Conservation (phyloP, 768 basidiomycete genomes). For the Lactifluus piperatus region DNA sequence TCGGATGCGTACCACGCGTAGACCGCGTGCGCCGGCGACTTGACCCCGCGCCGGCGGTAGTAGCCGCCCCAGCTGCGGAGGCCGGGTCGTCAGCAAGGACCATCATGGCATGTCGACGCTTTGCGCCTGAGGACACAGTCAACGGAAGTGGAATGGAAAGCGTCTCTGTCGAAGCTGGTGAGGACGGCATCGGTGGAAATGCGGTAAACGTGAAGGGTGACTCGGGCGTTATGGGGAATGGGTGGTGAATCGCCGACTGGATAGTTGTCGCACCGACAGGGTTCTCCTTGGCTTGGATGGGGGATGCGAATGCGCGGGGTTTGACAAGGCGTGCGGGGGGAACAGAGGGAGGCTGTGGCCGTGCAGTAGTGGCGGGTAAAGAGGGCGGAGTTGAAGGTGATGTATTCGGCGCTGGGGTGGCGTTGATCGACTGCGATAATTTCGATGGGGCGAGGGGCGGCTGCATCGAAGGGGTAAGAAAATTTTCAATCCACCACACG, state of each 20-base stretch:
- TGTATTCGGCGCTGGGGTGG: constrained; percentile 15
- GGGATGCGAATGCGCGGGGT: constrained; percentile 17
- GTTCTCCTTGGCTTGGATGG: constrained; percentile 12
- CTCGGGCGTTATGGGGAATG: constrained; percentile 17
- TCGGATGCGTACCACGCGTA: constrained; percentile 31
- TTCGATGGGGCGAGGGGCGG: constrained; percentile 31
- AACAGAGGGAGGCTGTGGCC: constrained; percentile 14
- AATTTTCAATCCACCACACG: not conserved
- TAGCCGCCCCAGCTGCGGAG: constrained; percentile 27
- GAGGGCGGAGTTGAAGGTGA: constrained; percentile 25
- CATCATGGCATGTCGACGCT: constrained; percentile 73
- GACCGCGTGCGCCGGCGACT: constrained; percentile 51
- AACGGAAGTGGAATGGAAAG: constrained; percentile 17
- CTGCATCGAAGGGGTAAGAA: constrained; percentile 24
- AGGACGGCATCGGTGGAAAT: constrained; percentile 6
- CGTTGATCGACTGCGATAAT: constrained; percentile 18
- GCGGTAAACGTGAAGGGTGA: constrained; percentile 26
- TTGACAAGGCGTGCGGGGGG: constrained; percentile 18
- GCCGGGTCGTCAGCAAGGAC: constrained; percentile 55
- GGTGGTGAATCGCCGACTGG: not conserved
- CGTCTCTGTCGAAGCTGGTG: constrained; percentile 24
- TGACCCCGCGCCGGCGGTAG: constrained; percentile 30
- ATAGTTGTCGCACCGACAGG: not conserved
- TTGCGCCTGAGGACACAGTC: constrained; percentile 45
- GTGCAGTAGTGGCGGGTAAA: constrained; percentile 20